These are phyloP conservation scores for Pelargonium myrrhifolium DNA, from an alignment of 441 rosid species.

Conservation along the genomic window DNA sequence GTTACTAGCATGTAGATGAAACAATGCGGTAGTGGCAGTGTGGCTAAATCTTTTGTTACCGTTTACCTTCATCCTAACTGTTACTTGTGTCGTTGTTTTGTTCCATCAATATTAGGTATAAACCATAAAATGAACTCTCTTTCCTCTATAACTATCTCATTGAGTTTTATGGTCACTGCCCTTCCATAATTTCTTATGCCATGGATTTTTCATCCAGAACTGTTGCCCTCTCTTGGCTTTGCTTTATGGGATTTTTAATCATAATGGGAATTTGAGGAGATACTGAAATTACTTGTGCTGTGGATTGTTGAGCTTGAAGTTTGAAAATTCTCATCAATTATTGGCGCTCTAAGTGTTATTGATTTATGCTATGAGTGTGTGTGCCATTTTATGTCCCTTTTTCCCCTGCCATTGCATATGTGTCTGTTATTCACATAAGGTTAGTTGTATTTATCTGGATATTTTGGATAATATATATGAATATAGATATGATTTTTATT, in stretches of 20 bases:
- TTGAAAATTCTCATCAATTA: background rate
- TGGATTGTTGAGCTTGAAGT: background rate
- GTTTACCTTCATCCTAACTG: too few species aligned
- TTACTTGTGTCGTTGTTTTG: too few species aligned
- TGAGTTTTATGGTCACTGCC: background rate
- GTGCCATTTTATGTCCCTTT: background rate
- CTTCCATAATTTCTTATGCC: background rate
- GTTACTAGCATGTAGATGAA: too few species aligned
- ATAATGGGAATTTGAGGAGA: background rate
- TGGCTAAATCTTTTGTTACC: too few species aligned
- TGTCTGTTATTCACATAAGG: background rate
- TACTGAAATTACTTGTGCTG: background rate
- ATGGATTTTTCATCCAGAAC: background rate
- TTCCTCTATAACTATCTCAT: background rate
- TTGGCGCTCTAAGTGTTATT: background rate
- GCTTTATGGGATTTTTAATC: background rate
- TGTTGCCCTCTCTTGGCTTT: background rate
- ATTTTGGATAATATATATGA: background rate
- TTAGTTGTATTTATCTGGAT: background rate
- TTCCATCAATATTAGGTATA: too few species aligned
- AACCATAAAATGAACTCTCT: background rate
- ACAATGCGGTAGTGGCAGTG: too few species aligned
- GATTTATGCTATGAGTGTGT: background rate
- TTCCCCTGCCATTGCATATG: background rate
- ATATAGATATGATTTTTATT: background rate